Base-by-base conservation (phyloP, 2,329 filamentous ascomycete genomes). In the Catunica adiposa region DNA sequence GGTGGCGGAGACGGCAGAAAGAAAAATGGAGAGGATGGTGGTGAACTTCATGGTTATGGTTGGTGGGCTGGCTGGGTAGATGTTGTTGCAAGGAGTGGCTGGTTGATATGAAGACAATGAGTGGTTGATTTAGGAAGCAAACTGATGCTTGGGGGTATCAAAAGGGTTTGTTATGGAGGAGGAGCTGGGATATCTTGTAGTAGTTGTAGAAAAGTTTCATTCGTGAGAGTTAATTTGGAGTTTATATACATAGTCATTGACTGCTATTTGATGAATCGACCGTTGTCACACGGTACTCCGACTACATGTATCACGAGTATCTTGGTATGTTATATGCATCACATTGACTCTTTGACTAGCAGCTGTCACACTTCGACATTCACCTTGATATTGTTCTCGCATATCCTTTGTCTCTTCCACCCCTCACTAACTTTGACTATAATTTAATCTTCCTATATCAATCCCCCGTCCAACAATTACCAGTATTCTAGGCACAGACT, bases 241-340 rank as follows among this genome's bases (percentile, higher is more conserved):
- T 51, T 51, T 51, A 51, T 51, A 51, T 7, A 51, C 25, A n/a
- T 51, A 8, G n/a, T 38, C 4, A 38, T n/a, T n/a, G n/a, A n/a
- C n/a, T n/a, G n/a, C n/a, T n/a, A n/a, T n/a, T n/a, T n/a, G n/a
- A n/a, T n/a, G n/a, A n/a, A n/a, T n/a, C n/a, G n/a, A n/a, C n/a
- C n/a, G n/a, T n/a, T n/a, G n/a, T n/a, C n/a, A n/a, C n/a, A n/a
- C n/a, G n/a, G n/a, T n/a, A n/a, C n/a, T n/a, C n/a, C n/a, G n/a
- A n/a, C n/a, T n/a, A n/a, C n/a, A n/a, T n/a, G n/a, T n/a, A n/a
- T n/a, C n/a, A n/a, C n/a, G n/a, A n/a, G n/a, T n/a, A n/a, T n/a
- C n/a, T n/a, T n/a, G n/a, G n/a, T n/a, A n/a, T n/a, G n/a, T n/a
- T n/a, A n/a, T n/a, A n/a, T n/a, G n/a, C n/a, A n/a, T n/a, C n/a